Base-by-base conservation (phyloP, 331 rosid genomes). In the Quercus lobata region DNA sequence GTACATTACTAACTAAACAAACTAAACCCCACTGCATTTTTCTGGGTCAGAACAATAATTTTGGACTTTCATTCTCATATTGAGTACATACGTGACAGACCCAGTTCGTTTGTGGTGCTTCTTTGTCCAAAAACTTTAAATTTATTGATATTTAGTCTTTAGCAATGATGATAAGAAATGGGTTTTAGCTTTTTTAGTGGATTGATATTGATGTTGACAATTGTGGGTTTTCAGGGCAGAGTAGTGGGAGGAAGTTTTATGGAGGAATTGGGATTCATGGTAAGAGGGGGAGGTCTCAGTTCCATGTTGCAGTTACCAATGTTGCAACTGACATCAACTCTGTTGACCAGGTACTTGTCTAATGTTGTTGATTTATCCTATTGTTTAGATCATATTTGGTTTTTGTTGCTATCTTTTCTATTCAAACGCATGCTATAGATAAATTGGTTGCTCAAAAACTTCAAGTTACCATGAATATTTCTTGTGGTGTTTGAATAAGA, bases 321-420 rank as follows among this genome's bases (percentile, higher is more conserved):
- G 97, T 94, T 89, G 94, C 97, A 73, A 87, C 98, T 83, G 95
- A 91, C 84, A 83, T 94, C 44, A 91, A 85, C 94, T 75, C 97
- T 75, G 87, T 87, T 3, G 90, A 86, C 75, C 91, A 91, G 98
- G 98, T 92, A 72, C 29, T 19, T 19, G 12, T 76, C 18, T 17
- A 6, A 44, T 55, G 61, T 32, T n/a, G 24, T 19, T 57, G 35
- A 74, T 79, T 68, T 18, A 29, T 11, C 14, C 15, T 72, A 53
- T 55, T 68, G 12, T 57, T 74, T 37, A 66, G 72, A 37, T 53
- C 46, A 30, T 25, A 14, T 55, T 71, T 62, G 54, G 27, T 35
- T 74, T 71, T 37, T 56, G 19, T 17, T 9, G 58, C 52, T 35
- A 44, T 60, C 19, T 70, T 73, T 74, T 68, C 56, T 72, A 22